These are phyloP conservation scores for Penicillium hordei DNA, from an alignment of 2,329 filamentous ascomycete genomes.

Conservation along the genomic window DNA sequence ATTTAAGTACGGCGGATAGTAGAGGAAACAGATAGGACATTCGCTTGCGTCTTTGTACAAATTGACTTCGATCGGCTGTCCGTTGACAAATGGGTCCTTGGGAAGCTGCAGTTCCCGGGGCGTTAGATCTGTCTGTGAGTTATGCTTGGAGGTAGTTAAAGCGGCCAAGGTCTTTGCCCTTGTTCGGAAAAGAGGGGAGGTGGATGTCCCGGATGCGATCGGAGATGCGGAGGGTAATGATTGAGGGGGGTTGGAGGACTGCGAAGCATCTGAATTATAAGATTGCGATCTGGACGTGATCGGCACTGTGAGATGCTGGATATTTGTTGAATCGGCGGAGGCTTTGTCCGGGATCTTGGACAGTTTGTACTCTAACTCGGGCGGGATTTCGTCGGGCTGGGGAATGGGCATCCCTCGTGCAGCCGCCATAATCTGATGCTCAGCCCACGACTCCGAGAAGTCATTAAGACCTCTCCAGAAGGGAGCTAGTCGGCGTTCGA, in stretches of 20 bases:
- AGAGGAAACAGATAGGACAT: constrained; percentile 95
- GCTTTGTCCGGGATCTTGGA: constrained; percentile 49
- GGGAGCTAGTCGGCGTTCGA: constrained; percentile 86
- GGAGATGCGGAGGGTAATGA: constrained; percentile 61
- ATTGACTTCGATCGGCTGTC: constrained; percentile 88
- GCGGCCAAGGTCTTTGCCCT: constrained; percentile 87
- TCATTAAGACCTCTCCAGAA: constrained; percentile 96
- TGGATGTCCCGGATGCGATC: constrained; percentile 50
- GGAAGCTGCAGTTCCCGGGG: constrained; percentile 79
- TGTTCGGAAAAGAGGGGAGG: constrained; percentile 68
- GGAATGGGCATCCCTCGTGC: constrained; percentile 82
- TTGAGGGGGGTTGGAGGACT: constrained; percentile 63
- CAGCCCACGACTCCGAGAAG: constrained; percentile 83
- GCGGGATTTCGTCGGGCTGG: constrained; percentile 75
- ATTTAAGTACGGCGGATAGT: constrained; percentile 93
- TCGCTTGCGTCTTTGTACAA: constrained; percentile 88
- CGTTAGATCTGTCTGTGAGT: constrained; percentile 67
- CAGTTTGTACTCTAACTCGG: constrained; percentile 61
- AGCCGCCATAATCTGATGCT: constrained; percentile 90
- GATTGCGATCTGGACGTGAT: constrained; percentile 76
- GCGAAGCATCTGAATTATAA: constrained; percentile 70
- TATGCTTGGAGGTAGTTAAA: constrained; percentile 74
- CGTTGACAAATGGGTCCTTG: constrained; percentile 84
- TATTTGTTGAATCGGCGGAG: constrained; percentile 56
- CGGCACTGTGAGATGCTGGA: constrained; percentile 75